Conservation (phyloP, 176 grass and related monocot genomes). For the barley (Hordeum vulgare) region DNA sequence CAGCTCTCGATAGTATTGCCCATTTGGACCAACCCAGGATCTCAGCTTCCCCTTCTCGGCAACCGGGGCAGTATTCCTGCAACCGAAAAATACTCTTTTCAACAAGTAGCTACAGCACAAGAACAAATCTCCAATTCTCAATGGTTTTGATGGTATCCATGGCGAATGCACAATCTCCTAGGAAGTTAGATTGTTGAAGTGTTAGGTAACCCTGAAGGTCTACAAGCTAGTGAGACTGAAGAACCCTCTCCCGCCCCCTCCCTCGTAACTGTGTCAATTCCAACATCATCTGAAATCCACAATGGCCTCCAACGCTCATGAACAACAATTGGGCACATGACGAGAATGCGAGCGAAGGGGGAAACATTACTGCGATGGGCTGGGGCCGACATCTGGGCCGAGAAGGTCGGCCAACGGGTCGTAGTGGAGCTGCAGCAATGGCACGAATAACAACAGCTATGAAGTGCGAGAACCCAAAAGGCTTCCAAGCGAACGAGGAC, state of each 20-base stretch:
- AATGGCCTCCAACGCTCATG: neutral
- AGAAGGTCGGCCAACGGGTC: conserved; percentile 46
- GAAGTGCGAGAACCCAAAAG: neutral
- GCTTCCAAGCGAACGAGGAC: neutral
- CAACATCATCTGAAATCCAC: neutral
- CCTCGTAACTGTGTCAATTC: neutral
- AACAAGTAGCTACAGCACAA: neutral
- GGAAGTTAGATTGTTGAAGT: neutral
- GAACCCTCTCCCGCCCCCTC: neutral
- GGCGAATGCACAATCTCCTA: neutral
- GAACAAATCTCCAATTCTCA: neutral
- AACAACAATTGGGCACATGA: neutral
- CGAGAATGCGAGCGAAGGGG: neutral
- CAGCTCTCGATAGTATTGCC: conserved; percentile 84
- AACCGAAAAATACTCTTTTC: neutral
- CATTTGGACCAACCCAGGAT: conserved; percentile 94
- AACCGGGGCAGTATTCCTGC: conserved; percentile 43
- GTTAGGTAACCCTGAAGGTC: neutral
- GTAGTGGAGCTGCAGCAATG: conserved; percentile 40
- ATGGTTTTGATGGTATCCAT: neutral
- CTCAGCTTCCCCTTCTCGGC: conserved; percentile 50
- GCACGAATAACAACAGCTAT: neutral
- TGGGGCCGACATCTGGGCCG: conserved; percentile 31
- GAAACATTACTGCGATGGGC: conserved; percentile 26
- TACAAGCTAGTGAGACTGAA: neutral